Evolutionary conservation across 257 asterid genomes (phyloP).

Genomic region (Solanum peruvianum): DNA sequence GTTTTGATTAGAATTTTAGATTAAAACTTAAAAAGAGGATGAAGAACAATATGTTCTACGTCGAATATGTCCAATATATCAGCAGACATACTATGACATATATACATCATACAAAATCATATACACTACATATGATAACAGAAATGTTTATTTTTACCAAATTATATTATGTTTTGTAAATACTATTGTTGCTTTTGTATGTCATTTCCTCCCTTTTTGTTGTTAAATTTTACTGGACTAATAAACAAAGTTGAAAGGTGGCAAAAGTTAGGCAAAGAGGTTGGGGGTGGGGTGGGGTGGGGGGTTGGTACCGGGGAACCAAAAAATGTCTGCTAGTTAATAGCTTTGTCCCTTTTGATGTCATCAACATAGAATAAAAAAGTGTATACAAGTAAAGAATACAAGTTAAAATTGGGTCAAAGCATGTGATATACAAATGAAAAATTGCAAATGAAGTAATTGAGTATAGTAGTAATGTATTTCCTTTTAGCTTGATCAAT

Average conservation of each 20-base stretch:
- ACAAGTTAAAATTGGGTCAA: not conserved
- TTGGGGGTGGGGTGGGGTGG: not conserved
- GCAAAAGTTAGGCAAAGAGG: not conserved
- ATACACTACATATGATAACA: not conserved
- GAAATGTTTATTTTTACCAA: too few relatives aligned
- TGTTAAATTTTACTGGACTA: not conserved
- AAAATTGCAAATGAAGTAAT: not conserved
- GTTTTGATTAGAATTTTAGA: not conserved
- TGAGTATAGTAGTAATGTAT: not conserved
- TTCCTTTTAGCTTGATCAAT: not conserved
- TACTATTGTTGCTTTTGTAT: not conserved
- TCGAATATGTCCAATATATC: not conserved
- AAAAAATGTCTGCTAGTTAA: not conserved
- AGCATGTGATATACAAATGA: not conserved
- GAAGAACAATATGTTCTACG: not conserved
- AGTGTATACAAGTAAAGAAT: not conserved
- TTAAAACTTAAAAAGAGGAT: not conserved
- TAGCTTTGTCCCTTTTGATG: not conserved
- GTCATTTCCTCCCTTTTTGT: not conserved
- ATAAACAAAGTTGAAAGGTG: not conserved
- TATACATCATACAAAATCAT: not conserved
- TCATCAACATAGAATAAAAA: not conserved
- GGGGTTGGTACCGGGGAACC: not conserved
- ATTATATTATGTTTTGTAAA: too few relatives aligned
- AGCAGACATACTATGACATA: not conserved